These are phyloP conservation scores for Hymenoscyphus occultus DNA, from an alignment of 2,329 filamentous ascomycete species.

Conservation along the genomic window DNA sequence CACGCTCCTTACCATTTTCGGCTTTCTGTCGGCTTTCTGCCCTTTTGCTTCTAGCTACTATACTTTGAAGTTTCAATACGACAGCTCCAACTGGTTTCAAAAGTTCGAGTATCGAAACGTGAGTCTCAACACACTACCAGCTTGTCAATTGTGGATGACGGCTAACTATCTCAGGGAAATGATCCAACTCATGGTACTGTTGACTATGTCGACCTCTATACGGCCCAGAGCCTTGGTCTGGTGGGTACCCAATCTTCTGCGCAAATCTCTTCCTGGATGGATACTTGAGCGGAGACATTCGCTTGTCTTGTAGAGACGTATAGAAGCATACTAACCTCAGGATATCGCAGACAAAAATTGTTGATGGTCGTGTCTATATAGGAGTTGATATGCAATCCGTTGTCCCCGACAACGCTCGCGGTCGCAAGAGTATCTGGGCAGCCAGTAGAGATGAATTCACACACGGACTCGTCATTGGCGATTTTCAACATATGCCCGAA, in stretches of 20 bases:
- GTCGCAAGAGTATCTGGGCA: conserved; percentile 10
- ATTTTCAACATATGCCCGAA: conserved; percentile 10
- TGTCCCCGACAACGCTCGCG: background rate
- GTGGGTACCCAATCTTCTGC: conserved; percentile 27
- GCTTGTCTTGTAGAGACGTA: no score
- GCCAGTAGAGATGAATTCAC: conserved; percentile 1
- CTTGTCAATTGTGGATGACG: background rate
- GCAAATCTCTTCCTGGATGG: background rate
- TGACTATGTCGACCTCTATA: conserved; percentile 38
- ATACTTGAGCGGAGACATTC: no score
- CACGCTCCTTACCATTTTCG: background rate
- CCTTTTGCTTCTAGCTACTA: conserved; percentile 22
- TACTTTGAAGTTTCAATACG: conserved; percentile 18
- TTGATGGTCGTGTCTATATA: background rate
- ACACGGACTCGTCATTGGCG: conserved; percentile 11
- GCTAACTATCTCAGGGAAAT: conserved; percentile 13
- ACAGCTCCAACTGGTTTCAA: conserved; percentile 26
- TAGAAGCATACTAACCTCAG: no score
- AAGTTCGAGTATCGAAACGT: conserved; percentile 24
- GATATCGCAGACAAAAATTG: background rate
- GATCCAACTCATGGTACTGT: conserved; percentile 32
- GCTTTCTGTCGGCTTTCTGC: background rate
- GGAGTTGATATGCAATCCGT: conserved; percentile 12
- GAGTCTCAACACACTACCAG: background rate
- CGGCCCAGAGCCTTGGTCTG: conserved; percentile 54